phyloP scores from a whole-genome alignment of 1,139 yeast genomes.

The Saccharomyces hybrid region DNA sequence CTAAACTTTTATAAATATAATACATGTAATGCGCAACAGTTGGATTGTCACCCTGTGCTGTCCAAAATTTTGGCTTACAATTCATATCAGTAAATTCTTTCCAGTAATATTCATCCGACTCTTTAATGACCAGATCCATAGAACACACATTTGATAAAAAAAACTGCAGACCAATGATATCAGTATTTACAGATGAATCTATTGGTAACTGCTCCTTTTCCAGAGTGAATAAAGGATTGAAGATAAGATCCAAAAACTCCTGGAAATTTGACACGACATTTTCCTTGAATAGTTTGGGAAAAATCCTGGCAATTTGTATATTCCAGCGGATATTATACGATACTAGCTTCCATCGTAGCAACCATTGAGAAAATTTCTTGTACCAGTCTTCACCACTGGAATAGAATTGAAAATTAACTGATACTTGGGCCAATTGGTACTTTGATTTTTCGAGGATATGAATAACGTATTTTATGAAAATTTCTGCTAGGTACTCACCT shows the following conservation, averaged over 20 bases:
- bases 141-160: constrained; percentile 20
- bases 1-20: constrained; percentile 16
- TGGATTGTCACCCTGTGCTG: constrained; percentile 27
- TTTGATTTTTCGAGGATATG: constrained; percentile 26
- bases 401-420: constrained; percentile 29
- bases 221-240: constrained; percentile 15
- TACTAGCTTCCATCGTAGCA: constrained; percentile 26
- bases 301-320: constrained; percentile 22
- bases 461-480: constrained; percentile 23
- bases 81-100: constrained; percentile 17
- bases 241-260: constrained; percentile 23
- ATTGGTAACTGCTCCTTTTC: constrained; percentile 4
- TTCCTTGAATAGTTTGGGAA: constrained; percentile 16
- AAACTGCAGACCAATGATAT: constrained; percentile 17
- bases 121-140: constrained; percentile 23
- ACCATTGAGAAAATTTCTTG: constrained; percentile 25
- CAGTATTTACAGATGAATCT: not conserved
- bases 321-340: constrained; percentile 31
- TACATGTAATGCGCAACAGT: constrained; percentile 30
- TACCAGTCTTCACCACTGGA: constrained; percentile 21
- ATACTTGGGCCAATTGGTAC: constrained; percentile 27
- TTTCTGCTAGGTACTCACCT: constrained; percentile 29
- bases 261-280: constrained; percentile 19
- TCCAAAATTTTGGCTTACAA: constrained; percentile 21
- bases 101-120: constrained; percentile 27